Evolutionary conservation across 2,329 filamentous ascomycete genomes (phyloP).

Genomic region (Didymella segeticola): DNA sequence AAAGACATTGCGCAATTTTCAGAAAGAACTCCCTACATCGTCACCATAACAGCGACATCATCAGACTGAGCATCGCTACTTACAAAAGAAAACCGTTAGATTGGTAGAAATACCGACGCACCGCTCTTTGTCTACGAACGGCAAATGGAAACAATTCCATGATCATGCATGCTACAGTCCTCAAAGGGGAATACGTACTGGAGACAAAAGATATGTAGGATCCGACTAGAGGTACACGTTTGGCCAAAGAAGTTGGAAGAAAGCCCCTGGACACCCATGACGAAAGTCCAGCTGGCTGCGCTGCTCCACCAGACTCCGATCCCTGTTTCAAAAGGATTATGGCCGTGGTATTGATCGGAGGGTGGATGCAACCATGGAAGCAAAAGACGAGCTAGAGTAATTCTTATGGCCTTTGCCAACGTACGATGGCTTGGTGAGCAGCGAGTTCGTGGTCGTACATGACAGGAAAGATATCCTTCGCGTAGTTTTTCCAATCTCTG

Average conservation of each 20-base stretch:
- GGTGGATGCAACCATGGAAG: constrained; percentile 1
- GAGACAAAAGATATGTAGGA: neutral
- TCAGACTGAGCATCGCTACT: neutral
- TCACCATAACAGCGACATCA: too few species aligned
- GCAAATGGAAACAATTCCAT: neutral
- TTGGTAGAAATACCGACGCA: neutral
- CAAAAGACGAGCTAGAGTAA: neutral
- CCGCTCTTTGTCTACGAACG: neutral
- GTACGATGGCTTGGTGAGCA: neutral
- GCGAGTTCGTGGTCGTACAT: constrained; percentile 1
- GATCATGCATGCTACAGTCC: neutral
- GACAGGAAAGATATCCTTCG: neutral
- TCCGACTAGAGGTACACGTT: neutral
- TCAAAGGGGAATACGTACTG: neutral
- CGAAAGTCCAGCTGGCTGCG: neutral
- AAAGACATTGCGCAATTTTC: too few species aligned
- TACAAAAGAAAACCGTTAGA: neutral
- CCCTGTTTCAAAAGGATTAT: neutral
- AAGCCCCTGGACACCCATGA: neutral
- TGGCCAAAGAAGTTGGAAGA: neutral
- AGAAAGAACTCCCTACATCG: too few species aligned
- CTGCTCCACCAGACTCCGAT: neutral
- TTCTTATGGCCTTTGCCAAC: neutral
- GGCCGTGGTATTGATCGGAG: neutral
- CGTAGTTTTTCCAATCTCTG: neutral